Base-by-base conservation (phyloP, 2,329 filamentous ascomycete genomes). In the Fusarium protoensiforme region DNA sequence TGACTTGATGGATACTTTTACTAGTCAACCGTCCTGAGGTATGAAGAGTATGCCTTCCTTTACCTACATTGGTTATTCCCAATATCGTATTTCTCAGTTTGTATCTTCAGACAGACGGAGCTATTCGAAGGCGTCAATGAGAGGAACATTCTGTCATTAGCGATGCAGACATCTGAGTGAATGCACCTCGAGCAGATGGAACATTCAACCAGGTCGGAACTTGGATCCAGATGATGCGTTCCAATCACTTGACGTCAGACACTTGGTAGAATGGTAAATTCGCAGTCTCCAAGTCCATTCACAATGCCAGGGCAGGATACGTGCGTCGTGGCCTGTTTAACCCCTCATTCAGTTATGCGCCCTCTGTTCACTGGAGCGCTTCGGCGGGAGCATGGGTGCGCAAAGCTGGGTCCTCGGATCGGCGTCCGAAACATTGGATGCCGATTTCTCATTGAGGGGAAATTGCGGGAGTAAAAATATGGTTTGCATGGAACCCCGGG, bases 271-370 rank as follows among this genome's bases (percentile, higher is more conserved):
- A 9, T 16, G 39, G 6, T 9, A 24, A 24, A 43, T 9, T 16
- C 22, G 3, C 24, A n/a, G 24, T 7, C 16, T 13, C 46, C 22
- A 18, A 51, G 46, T 5, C 10, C 10, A 41, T 43, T 51, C 18
- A 41, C 20, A 20, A 38, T 7, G 16, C 22, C 29, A n/a, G n/a
- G n/a, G 10, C 10, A 27, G 18, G 29, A 31, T 31, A 14, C 16
- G 24, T 46, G 29, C 38, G 43, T 7, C 48, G 54, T 62, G 46
- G 59, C 67, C 59, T 48, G 53, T 46, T 59, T 36, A 39, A 36
- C 57, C 71, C 70, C 67, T 73, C 66, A 64, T 64, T 13, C 13
- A 38, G 18, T 74, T 73, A 74, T 65, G 71, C 71, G 71, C 71
- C 38, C 24, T 31, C 43, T 41, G 60, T 46, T 68, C 22, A 73